Conservation (phyloP, 2,329 filamentous ascomycete species). For the Amauroascus niger region DNA sequence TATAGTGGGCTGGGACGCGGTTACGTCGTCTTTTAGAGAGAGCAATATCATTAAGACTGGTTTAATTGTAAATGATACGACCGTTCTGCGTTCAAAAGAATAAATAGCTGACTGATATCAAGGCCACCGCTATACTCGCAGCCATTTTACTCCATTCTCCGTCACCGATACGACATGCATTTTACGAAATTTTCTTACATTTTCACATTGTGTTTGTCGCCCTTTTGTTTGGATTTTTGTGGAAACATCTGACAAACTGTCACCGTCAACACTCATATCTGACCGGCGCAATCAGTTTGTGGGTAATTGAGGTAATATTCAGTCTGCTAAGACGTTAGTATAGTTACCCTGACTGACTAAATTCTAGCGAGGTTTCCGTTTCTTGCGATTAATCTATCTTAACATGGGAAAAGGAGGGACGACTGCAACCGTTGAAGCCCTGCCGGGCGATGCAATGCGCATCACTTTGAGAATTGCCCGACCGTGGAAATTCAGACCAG, state of each 20-base stretch:
- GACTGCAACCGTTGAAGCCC: slow-evolving; percentile 55
- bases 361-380: slow-evolving; percentile 46
- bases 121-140: slow-evolving; percentile 47
- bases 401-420: slow-evolving; percentile 54
- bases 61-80: slow-evolving; percentile 39
- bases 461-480: slow-evolving; percentile 62
- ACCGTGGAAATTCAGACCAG: slow-evolving; percentile 56
- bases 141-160: slow-evolving; percentile 60
- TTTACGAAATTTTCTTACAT: slow-evolving; percentile 93
- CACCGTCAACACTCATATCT: slow-evolving; percentile 62
- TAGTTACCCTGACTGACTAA: slow-evolving; percentile 14
- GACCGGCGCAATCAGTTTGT: slow-evolving; percentile 63
- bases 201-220: slow-evolving; percentile 69
- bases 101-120: slow-evolving; percentile 14
- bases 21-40: slow-evolving; percentile 25
- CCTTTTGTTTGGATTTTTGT: slow-evolving; percentile 59
- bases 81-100: background rate
- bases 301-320: slow-evolving; percentile 53
- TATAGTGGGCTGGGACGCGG: slow-evolving; percentile 30
- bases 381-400: slow-evolving; percentile 54
- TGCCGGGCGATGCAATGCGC: slow-evolving; percentile 60
- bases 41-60: slow-evolving; percentile 34
- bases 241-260: slow-evolving; percentile 65
- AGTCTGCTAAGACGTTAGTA: background rate
- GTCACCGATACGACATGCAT: slow-evolving; percentile 79